Percentiles rank a stretch among this genome's conserved stretches.
These are phyloP conservation scores for Chrysosphaeria jannelii DNA, from an alignment of 2,329 filamentous ascomycete genomes.

Conservation along the genomic window DNA sequence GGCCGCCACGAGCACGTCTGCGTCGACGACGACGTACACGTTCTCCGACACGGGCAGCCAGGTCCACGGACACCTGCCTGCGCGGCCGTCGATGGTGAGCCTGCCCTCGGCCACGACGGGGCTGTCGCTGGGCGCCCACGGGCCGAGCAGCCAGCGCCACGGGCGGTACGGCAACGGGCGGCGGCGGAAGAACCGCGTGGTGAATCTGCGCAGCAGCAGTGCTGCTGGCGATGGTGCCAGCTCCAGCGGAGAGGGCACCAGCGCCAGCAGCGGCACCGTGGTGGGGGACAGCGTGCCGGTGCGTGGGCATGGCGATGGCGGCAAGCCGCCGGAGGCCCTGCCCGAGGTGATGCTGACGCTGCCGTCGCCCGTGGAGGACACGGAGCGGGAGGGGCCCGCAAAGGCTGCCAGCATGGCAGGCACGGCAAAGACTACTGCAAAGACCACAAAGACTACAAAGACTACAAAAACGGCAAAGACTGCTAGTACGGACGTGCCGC, in stretches of 20 bases:
- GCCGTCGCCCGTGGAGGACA: background rate
- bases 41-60: slow-evolving; percentile 42
- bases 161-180: slow-evolving; percentile 27
- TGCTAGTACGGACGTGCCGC: too few species aligned
- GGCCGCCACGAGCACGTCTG: slow-evolving; percentile 22
- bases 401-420: too few species aligned
- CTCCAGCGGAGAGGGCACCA: slow-evolving; percentile 10
- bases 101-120: slow-evolving; percentile 29
- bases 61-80: slow-evolving; percentile 28
- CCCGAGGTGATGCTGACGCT: slow-evolving; percentile 22
- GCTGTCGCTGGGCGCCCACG: slow-evolving; percentile 28
- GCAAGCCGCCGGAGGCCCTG: slow-evolving; percentile 21
- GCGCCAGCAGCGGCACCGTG: slow-evolving; percentile 1
- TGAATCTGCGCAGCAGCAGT: slow-evolving; percentile 42
- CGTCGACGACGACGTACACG: slow-evolving; percentile 37
- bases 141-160: slow-evolving; percentile 16
- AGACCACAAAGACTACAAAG: too few species aligned
- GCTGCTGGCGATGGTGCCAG: slow-evolving; percentile 4
- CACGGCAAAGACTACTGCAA: too few species aligned
- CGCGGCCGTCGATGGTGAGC: slow-evolving; percentile 34
- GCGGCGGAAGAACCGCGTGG: slow-evolving; percentile 60
- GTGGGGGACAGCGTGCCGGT: slow-evolving; percentile 15
- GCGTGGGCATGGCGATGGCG: slow-evolving; percentile 19
- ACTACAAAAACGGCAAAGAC: too few species aligned
- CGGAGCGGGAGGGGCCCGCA: background rate